A percentile compares a stretch with the other conserved stretches of the same genome.
These are phyloP conservation scores for Clavispora carvajalis DNA, from an alignment of 805 yeast genomes.

Conservation along the genomic window DNA sequence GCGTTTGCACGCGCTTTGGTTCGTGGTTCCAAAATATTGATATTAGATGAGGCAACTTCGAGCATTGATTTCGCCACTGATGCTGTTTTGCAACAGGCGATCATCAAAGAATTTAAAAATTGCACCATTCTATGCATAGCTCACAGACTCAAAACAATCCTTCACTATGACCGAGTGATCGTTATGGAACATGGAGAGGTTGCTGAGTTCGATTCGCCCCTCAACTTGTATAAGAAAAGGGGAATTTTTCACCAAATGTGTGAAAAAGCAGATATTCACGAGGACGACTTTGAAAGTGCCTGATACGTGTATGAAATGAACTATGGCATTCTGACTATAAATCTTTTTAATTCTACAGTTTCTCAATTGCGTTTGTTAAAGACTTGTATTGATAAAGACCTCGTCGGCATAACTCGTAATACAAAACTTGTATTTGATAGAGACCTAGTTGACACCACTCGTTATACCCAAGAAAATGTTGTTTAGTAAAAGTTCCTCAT, in stretches of 20 bases:
- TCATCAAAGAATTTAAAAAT: constrained; percentile 49
- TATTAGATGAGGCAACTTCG: constrained; percentile 75
- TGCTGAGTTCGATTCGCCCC: constrained; percentile 52
- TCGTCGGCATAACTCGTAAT: too few relatives aligned
- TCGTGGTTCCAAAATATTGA: constrained; percentile 53
- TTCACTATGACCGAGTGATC: constrained; percentile 52
- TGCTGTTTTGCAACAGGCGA: constrained; percentile 57
- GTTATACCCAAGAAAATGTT: too few relatives aligned
- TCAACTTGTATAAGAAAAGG: constrained; percentile 41
- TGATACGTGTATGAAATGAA: too few relatives aligned
- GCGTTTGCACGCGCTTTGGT: constrained; percentile 71
- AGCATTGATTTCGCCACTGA: constrained; percentile 74
- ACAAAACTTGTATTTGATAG: too few relatives aligned
- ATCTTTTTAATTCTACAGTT: too few relatives aligned
- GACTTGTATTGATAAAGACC: too few relatives aligned
- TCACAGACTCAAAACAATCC: constrained; percentile 60
- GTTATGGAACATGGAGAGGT: constrained; percentile 56
- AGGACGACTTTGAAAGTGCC: too few relatives aligned
- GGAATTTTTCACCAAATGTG: constrained; percentile 48
- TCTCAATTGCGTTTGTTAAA: too few relatives aligned
- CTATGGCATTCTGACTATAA: too few relatives aligned
- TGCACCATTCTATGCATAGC: constrained; percentile 73
- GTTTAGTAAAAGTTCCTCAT: too few relatives aligned
- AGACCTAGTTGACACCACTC: too few relatives aligned
- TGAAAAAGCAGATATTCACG: not conserved